Conservation (phyloP, 2,329 filamentous ascomycete genomes). For the Cytospora piceae region DNA sequence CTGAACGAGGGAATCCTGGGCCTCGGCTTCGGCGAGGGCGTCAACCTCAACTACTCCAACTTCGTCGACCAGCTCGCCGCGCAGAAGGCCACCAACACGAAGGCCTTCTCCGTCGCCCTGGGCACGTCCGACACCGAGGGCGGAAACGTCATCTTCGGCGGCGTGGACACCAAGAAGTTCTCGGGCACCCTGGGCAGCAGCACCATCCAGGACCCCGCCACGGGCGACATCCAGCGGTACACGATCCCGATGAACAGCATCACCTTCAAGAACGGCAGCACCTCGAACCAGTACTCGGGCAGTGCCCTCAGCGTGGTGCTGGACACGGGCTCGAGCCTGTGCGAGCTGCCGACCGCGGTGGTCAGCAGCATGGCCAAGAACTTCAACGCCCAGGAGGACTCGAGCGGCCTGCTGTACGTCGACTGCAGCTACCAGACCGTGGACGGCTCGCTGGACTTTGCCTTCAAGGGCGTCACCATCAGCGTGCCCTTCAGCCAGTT, state of each 20-base stretch:
- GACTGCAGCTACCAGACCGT: constrained; percentile 40
- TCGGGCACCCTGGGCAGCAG: constrained; percentile 40
- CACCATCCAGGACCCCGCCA: constrained; percentile 38
- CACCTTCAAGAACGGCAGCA: constrained; percentile 40
- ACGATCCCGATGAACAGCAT: constrained; percentile 48
- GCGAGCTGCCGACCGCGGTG: constrained; percentile 64
- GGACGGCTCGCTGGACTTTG: constrained; percentile 43
- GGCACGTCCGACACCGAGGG: constrained; percentile 36
- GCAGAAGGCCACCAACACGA: constrained; percentile 51
- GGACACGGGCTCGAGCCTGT: constrained; percentile 70
- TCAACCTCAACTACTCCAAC: constrained; percentile 49
- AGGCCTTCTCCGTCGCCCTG: constrained; percentile 41
- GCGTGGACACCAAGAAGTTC: constrained; percentile 52
- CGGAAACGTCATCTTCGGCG: constrained; percentile 48
- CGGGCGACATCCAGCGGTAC: constrained; percentile 42
- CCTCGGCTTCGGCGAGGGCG: constrained; percentile 63
- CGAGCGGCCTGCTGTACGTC: constrained; percentile 48
- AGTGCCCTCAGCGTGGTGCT: constrained; percentile 55
- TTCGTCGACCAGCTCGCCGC: constrained; percentile 50
- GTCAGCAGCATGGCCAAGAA: constrained; percentile 49
- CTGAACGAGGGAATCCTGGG: constrained; percentile 65
- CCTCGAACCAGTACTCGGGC: constrained; percentile 31
- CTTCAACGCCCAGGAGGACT: constrained; percentile 50
- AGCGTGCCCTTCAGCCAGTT: constrained; percentile 46
- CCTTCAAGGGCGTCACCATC: constrained; percentile 44